Evolutionary conservation across 2,329 filamentous ascomycete species (phyloP).

Genomic region (Botrytis byssoidea): DNA sequence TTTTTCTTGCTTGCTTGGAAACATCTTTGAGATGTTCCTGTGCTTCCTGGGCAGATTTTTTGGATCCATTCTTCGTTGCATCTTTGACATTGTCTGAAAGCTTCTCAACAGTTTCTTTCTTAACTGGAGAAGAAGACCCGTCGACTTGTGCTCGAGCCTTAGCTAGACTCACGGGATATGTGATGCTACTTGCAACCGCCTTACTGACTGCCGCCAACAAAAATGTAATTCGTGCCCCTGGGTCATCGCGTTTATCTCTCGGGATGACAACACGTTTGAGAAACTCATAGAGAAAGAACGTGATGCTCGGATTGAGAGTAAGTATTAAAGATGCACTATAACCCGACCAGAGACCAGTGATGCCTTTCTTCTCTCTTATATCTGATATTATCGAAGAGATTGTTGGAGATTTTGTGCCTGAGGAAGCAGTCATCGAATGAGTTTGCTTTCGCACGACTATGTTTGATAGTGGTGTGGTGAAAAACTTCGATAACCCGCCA

Average conservation of each 20-base stretch:
- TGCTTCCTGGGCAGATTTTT: slow-evolving; percentile 17
- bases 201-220: slow-evolving; percentile 76
- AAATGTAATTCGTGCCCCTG: slow-evolving; percentile 57
- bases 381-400: slow-evolving; percentile 59
- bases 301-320: slow-evolving; percentile 82
- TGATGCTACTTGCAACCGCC: slow-evolving; percentile 70
- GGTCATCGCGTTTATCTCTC: slow-evolving; percentile 50
- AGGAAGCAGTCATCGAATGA: slow-evolving; percentile 50
- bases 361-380: slow-evolving; percentile 67
- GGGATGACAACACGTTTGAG: slow-evolving; percentile 61
- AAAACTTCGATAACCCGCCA: slow-evolving; percentile 69
- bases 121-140: slow-evolving; percentile 44
- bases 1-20: slow-evolving; percentile 36
- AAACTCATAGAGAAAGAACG: slow-evolving; percentile 77
- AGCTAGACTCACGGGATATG: slow-evolving; percentile 84
- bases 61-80: slow-evolving; percentile 37
- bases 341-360: slow-evolving; percentile 80
- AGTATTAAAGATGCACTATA: slow-evolving; percentile 79
- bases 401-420: slow-evolving; percentile 33
- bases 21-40: slow-evolving; percentile 19
- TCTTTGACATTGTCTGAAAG: slow-evolving; percentile 35
- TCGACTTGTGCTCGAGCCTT: slow-evolving; percentile 69
- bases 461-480: slow-evolving; percentile 79
- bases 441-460: slow-evolving; percentile 82
- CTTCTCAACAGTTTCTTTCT: slow-evolving; percentile 35